Evolutionary conservation across 1,284 basidiomycete genomes (phyloP).

Genomic region (Leccinum glutinopallens): DNA sequence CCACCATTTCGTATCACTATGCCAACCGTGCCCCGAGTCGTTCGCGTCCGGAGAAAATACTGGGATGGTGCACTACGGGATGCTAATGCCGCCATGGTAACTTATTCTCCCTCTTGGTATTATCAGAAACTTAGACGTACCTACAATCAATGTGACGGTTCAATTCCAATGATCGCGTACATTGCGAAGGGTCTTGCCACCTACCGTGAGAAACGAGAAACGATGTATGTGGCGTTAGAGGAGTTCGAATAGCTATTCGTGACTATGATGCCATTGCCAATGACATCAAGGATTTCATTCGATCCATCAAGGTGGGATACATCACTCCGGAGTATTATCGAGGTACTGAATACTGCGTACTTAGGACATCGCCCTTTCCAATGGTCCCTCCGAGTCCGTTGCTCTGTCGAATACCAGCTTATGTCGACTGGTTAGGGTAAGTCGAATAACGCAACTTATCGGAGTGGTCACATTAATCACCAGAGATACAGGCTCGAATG

Average conservation of each 20-base stretch:
- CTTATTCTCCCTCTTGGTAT: too few relatives aligned
- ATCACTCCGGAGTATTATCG: neutral
- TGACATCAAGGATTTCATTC: neutral
- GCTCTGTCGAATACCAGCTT: neutral
- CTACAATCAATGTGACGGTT: neutral
- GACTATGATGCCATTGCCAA: neutral
- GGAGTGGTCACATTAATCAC: neutral
- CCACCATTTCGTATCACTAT: too few relatives aligned
- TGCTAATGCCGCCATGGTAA: too few relatives aligned
- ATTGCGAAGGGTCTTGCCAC: conserved; percentile 7
- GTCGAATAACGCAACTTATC: neutral
- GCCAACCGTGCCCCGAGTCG: too few relatives aligned
- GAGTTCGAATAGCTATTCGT: neutral
- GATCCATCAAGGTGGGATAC: neutral
- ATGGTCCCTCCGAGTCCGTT: neutral
- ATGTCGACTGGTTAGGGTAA: neutral
- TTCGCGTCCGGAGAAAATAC: too few relatives aligned
- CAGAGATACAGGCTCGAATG: conserved; percentile 3
- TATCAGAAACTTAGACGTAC: neutral
- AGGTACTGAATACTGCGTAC: neutral
- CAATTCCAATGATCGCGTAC: conserved; percentile 1
- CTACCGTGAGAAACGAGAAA: neutral
- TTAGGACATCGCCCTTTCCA: neutral
- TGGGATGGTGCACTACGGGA: too few relatives aligned
- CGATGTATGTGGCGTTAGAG: neutral